Evolutionary conservation across 495 filamentous ascomycete genomes (phyloP), one percentile per base, ranked within the genome.

Genomic region (Penicillium subrubescens): DNA sequence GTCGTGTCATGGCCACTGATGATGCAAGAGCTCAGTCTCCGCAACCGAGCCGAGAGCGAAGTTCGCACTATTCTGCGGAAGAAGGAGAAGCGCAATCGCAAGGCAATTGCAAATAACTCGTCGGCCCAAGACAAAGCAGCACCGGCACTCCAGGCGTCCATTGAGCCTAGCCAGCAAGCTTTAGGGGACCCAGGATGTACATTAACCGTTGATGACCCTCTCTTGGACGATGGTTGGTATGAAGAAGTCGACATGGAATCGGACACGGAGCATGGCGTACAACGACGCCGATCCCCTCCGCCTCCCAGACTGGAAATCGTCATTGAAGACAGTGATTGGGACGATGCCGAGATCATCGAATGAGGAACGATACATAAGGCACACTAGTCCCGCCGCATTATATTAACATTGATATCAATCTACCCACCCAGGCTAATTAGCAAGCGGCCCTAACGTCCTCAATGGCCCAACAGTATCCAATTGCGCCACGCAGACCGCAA

Each of bases 1-100:
- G 74, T 81, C 21, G 78, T 92, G 8, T 68, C 81, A 52, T 99
- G 95, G 95, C 79, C 85, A 0, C 81, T 90, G 52, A 83, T 97
- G 67, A 90, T 94, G 73, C 93, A 88, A 69, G 93, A 97, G 71
- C 75, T 93, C 62, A 94, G 82, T 54, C 74, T 97, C 33, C 82
- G 93, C 58, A 77, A 81, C 29, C 83, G 92, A 51, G 92, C 88
- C 15, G 71, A 81, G 64, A 88, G 88, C 50, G 87, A 91, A 65
- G 69, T 91, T 3, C 85, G 84, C 21, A 82, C 81, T 53, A 74
- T 95, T 25, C 73, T 93, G 67, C 90, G 85, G 72, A 84, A 76
- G 75, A 85, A 73, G 64, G 77, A 59, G 60, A 73, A 60, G 37
- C 61, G 63, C 15, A 60, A 69, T 7, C 67, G 71, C 35, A 71